phyloP scores from a whole-genome alignment of 2,329 filamentous ascomycete genomes.

The Botrytis deweyae region DNA sequence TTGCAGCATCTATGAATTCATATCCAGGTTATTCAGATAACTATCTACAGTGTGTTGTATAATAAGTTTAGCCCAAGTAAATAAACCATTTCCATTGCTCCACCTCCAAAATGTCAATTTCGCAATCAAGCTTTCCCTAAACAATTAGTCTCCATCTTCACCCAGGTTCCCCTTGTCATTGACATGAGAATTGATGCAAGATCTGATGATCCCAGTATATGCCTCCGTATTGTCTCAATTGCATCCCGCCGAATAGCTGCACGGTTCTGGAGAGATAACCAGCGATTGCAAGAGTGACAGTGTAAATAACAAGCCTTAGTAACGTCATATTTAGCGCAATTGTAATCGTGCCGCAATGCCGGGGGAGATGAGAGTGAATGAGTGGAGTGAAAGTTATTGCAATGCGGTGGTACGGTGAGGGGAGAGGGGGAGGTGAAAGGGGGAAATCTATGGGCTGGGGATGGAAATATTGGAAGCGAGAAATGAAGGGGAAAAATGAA shows the following conservation, averaged over 20 bases:
- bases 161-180: conserved; percentile 5
- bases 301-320: background rate
- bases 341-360: conserved; percentile 13
- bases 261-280: conserved; percentile 13
- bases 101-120: conserved; percentile 6
- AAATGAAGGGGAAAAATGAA: conserved; percentile 13
- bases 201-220: conserved; percentile 9
- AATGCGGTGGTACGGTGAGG: conserved; percentile 1
- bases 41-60: background rate
- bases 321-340: conserved; percentile 22
- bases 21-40: background rate
- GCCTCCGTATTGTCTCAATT: conserved; percentile 7
- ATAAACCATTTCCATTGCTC: background rate
- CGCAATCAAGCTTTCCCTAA: conserved; percentile 20
- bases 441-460: background rate
- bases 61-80: background rate
- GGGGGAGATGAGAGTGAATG: conserved; percentile 5
- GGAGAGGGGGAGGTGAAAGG: background rate
- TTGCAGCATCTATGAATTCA: background rate
- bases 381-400: conserved; percentile 11
- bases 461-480: conserved; percentile 6
- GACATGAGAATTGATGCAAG: conserved; percentile 11
- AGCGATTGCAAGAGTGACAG: background rate
- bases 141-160: conserved; percentile 7
- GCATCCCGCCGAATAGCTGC: conserved; percentile 17